Evolutionary conservation across 2,329 filamentous ascomycete genomes (phyloP).

Genomic region (Aspergillus sp.): DNA sequence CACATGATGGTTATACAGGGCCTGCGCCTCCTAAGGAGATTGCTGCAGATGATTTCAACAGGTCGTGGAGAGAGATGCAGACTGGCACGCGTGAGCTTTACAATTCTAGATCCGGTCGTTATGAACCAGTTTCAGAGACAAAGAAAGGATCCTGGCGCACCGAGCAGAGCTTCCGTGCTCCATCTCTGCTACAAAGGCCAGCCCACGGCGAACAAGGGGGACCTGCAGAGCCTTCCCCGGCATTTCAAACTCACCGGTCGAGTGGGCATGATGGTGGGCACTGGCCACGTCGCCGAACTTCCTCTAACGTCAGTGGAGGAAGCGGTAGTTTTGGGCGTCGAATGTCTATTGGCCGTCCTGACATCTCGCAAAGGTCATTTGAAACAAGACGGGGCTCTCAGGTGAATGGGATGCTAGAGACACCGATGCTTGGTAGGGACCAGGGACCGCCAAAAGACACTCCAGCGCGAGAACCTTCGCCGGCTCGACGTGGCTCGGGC

Average conservation of each 20-base stretch:
- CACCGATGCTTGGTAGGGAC: constrained; percentile 29
- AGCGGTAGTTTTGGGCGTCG: constrained; percentile 70
- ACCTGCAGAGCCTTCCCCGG: constrained; percentile 78
- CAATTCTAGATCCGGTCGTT: constrained; percentile 92
- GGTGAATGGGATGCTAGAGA: constrained; percentile 34
- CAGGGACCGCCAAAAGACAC: constrained; percentile 22
- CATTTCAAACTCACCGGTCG: constrained; percentile 77
- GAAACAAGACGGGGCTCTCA: constrained; percentile 42
- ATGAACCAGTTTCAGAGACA: constrained; percentile 78
- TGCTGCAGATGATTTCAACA: constrained; percentile 88
- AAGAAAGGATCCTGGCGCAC: constrained; percentile 68
- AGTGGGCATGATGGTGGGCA: constrained; percentile 62
- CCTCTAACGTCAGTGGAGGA: constrained; percentile 86
- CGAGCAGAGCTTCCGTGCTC: constrained; percentile 67
- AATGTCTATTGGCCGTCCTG: constrained; percentile 54
- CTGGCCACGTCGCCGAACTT: constrained; percentile 76
- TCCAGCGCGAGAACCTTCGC: constrained; percentile 22
- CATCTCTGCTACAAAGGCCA: constrained; percentile 75
- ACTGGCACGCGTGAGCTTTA: constrained; percentile 72
- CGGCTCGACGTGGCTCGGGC: constrained; percentile 24
- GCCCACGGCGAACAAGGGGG: constrained; percentile 59
- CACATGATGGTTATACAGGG: constrained; percentile 55
- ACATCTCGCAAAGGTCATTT: constrained; percentile 38
- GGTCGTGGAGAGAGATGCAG: constrained; percentile 74
- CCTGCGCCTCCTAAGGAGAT: constrained; percentile 71